A percentile compares a stretch with the other conserved stretches of the same genome.
Evolutionary conservation across 2,329 filamentous ascomycete genomes (phyloP).

Genomic region (Cryphonectria japonica): DNA sequence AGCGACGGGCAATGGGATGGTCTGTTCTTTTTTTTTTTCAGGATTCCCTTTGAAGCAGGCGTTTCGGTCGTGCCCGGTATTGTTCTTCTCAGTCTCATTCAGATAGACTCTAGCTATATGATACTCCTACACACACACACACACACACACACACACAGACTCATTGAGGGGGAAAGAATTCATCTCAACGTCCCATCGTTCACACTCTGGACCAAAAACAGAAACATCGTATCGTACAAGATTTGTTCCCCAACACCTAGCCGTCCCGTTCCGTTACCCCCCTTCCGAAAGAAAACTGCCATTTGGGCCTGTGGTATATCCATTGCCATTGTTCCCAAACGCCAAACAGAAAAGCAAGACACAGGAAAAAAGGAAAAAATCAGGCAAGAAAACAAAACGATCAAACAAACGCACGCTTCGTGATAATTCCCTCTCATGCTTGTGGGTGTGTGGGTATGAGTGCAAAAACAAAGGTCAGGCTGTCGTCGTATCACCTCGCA

Average conservation of each 20-base stretch:
- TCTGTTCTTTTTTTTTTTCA: not conserved
- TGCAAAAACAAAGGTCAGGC: not conserved
- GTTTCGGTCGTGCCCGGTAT: not conserved
- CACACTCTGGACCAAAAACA: not conserved
- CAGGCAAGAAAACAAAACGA: not conserved
- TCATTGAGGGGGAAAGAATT: constrained; percentile 5
- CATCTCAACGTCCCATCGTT: not conserved
- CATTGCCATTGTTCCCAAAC: constrained; percentile 2
- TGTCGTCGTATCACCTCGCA: constrained; percentile 29
- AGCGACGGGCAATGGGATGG: not conserved
- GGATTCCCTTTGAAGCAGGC: not conserved
- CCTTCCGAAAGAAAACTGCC: not conserved
- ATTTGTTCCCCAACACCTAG: not conserved
- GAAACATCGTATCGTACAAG: constrained; percentile 11
- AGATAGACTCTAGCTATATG: not conserved
- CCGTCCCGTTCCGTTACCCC: not conserved
- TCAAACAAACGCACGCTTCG: not conserved
- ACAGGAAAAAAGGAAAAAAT: not conserved
- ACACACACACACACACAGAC: not conserved
- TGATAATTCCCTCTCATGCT: not conserved
- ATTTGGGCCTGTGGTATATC: not conserved
- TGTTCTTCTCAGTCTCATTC: not conserved
- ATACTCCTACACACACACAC: not conserved
- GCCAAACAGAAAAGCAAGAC: not conserved
- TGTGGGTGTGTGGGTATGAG: not conserved